phyloP scores from a whole-genome alignment of 23 red algal species.

The Agarophyton chilense region DNA sequence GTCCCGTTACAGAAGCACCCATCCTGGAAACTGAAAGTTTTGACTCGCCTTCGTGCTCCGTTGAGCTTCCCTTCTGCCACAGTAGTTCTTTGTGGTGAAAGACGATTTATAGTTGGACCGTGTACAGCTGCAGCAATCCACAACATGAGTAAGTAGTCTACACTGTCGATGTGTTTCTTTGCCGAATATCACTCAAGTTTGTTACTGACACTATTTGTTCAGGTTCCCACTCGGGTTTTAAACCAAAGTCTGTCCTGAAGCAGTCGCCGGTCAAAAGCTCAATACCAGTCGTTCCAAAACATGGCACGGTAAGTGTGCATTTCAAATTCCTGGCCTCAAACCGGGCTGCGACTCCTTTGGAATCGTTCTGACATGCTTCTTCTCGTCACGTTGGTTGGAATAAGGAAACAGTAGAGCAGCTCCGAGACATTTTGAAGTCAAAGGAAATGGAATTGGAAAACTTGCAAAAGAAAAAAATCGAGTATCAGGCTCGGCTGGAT shows the following conservation, averaged over 20 bases:
- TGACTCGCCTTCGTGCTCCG: background rate
- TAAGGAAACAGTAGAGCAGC: constrained; percentile 23
- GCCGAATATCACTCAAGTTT: background rate
- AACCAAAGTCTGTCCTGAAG: constrained; percentile 11
- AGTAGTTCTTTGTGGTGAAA: too few relatives aligned
- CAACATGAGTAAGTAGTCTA: background rate
- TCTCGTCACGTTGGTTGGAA: background rate
- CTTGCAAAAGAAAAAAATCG: background rate
- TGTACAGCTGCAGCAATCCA: background rate
- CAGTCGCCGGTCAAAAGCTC: background rate
- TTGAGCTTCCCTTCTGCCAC: background rate
- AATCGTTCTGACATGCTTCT: background rate
- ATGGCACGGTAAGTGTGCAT: constrained; percentile 19
- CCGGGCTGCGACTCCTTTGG: background rate
- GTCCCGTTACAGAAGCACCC: too few relatives aligned
- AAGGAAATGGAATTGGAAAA: constrained; percentile 27
- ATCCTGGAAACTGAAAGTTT: too few relatives aligned
- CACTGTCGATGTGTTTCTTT: too few relatives aligned
- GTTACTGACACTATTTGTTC: background rate
- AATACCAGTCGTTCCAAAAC: background rate
- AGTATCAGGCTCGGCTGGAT: constrained; percentile 32
- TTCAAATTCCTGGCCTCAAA: background rate
- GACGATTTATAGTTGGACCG: background rate
- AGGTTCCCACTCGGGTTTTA: constrained; percentile 14
- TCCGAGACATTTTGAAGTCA: constrained; percentile 2